Percentiles rank a stretch among this genome's conserved stretches.
Evolutionary conservation across 2,329 filamentous ascomycete genomes (phyloP).

Genomic region (Cladosporium halotolerans): DNA sequence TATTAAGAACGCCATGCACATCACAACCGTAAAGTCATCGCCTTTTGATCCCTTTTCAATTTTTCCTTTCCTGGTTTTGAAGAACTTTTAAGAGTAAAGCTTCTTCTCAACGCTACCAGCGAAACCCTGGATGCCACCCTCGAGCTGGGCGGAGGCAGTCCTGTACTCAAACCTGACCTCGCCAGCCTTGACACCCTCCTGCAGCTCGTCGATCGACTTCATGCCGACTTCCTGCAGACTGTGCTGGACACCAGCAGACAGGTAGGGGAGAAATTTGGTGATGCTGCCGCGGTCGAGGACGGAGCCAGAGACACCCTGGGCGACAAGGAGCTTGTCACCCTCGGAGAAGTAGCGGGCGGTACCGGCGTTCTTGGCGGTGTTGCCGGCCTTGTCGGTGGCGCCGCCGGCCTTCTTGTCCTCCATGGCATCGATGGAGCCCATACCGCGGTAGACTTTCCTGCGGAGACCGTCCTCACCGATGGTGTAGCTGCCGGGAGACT

Average conservation of each 20-base stretch:
- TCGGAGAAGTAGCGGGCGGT: slow-evolving; percentile 98
- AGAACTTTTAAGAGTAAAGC: slow-evolving; percentile 66
- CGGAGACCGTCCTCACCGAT: slow-evolving; percentile 95
- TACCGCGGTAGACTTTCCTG: slow-evolving; percentile 97
- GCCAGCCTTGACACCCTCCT: slow-evolving; percentile 66
- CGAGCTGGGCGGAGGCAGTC: slow-evolving; percentile 88
- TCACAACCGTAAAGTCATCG: slow-evolving; percentile 11
- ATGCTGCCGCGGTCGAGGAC: slow-evolving; percentile 79
- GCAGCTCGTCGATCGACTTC: slow-evolving; percentile 70
- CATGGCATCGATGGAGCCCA: slow-evolving; percentile 99
- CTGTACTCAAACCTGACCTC: slow-evolving; percentile 86
- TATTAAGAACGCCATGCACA: slow-evolving; percentile 10
- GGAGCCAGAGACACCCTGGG: slow-evolving; percentile 88
- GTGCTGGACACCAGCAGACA: slow-evolving; percentile 93
- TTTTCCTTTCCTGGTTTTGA: background rate
- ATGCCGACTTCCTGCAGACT: slow-evolving; percentile 93
- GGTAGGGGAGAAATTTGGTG: slow-evolving; percentile 92
- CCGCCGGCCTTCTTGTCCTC: slow-evolving; percentile 95
- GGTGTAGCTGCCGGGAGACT: slow-evolving; percentile 94
- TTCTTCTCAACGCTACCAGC: slow-evolving; percentile 97
- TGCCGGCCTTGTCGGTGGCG: slow-evolving; percentile 64
- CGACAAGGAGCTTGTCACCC: slow-evolving; percentile 87
- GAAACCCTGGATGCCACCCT: slow-evolving; percentile 93
- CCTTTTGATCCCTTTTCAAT: background rate
- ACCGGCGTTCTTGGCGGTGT: slow-evolving; percentile 94